phyloP scores from a whole-genome alignment of 1,284 basidiomycete species.

The Cryptococcus maquisensis region DNA sequence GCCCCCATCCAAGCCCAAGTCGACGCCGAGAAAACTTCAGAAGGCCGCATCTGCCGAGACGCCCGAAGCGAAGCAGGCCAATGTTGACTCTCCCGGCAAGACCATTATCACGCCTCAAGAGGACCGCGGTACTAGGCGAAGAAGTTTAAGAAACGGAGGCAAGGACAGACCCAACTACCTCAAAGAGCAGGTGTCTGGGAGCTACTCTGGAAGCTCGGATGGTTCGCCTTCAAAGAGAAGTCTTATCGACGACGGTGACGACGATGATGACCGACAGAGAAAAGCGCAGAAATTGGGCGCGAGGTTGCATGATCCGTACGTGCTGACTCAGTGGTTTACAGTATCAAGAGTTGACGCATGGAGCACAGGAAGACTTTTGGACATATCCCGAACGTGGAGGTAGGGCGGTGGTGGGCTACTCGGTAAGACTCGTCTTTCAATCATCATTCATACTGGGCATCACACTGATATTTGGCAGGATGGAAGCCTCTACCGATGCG shows the following conservation, averaged over 20 bases:
- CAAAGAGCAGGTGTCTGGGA: not conserved
- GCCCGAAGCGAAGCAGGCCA: not conserved
- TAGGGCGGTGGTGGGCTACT: slow-evolving; percentile 37
- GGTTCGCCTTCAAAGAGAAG: not conserved
- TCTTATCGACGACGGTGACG: slow-evolving; percentile 11
- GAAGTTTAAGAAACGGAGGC: not conserved
- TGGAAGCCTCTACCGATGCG: slow-evolving; percentile 39
- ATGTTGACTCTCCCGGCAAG: not conserved
- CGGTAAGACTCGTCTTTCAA: slow-evolving; percentile 10
- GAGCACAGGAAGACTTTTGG: slow-evolving; percentile 29
- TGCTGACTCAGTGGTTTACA: not conserved
- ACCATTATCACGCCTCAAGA: not conserved
- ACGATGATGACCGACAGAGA: slow-evolving; percentile 13
- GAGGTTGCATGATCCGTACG: slow-evolving; percentile 36
- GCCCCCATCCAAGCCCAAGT: not conserved
- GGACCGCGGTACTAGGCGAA: not conserved
- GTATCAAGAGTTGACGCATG: not conserved
- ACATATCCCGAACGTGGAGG: slow-evolving; percentile 35
- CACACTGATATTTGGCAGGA: slow-evolving; percentile 13
- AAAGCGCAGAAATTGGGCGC: slow-evolving; percentile 27
- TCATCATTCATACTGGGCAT: too few relatives aligned
- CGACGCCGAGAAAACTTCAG: slow-evolving; percentile 1
- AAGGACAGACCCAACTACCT: not conserved
- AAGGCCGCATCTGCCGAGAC: not conserved
- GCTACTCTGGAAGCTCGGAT: not conserved